phyloP scores from a whole-genome alignment of 1,139 yeast genomes.

The Lodderomyces orthopsilosis region DNA sequence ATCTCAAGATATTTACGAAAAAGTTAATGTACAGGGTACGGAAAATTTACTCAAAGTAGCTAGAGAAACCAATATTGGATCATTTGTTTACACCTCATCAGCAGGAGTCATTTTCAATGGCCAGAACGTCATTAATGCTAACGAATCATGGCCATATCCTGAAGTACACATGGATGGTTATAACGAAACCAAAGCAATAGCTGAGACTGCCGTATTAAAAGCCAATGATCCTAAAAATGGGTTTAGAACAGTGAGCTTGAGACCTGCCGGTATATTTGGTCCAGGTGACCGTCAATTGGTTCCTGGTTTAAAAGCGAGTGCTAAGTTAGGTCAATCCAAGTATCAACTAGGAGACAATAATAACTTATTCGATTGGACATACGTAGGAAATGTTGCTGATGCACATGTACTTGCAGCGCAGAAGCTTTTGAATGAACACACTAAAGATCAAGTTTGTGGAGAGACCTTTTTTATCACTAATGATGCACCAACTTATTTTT shows the following conservation, averaged over 20 bases:
- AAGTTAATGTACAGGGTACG: conserved; percentile 92
- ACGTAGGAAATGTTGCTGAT: conserved; percentile 99
- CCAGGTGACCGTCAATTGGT: conserved; percentile 98
- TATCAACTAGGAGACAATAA: conserved; percentile 93
- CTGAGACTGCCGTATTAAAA: conserved; percentile 76
- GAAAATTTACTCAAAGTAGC: conserved; percentile 68
- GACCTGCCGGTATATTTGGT: conserved; percentile 98
- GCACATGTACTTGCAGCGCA: conserved; percentile 92
- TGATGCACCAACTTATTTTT: conserved; percentile 92
- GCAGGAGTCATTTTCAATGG: conserved; percentile 98
- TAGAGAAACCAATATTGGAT: conserved; percentile 50
- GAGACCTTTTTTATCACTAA: conserved; percentile 89
- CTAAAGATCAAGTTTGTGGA: conserved; percentile 59
- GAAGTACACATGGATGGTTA: conserved; percentile 93
- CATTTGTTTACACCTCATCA: conserved; percentile 90
- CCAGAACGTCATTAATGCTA: conserved; percentile 83
- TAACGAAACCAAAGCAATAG: conserved; percentile 91
- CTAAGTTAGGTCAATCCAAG: conserved; percentile 80
- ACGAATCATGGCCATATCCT: conserved; percentile 94
- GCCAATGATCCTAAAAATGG: conserved; percentile 56
- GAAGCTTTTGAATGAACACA: conserved; percentile 51
- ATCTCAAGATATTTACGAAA: conserved; percentile 73
- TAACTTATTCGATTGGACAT: conserved; percentile 93
- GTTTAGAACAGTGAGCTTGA: conserved; percentile 74
- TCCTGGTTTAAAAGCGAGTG: conserved; percentile 86